A percentile compares a stretch with the other conserved stretches of the same genome.
Conservation (phyloP, 2,329 filamentous ascomycete genomes). For the Lachnellula subtilissima region DNA sequence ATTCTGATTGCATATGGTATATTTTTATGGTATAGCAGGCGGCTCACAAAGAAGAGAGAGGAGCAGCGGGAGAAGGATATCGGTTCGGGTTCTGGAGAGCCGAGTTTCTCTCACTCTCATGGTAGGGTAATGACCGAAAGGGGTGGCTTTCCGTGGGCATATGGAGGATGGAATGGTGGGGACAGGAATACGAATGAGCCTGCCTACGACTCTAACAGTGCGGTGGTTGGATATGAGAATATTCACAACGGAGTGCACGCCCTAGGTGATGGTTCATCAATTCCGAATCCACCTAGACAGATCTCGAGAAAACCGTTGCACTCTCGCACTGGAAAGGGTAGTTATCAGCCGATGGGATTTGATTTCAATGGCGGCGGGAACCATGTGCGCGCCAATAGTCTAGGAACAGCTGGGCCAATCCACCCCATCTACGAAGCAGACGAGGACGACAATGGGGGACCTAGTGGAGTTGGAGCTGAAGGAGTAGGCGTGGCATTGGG, state of each 20-base stretch:
- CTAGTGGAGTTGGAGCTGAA: constrained; percentile 4
- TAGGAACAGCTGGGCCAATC: constrained; percentile 47
- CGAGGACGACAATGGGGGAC: constrained; percentile 34
- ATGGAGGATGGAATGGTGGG: constrained; percentile 21
- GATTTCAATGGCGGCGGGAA: constrained; percentile 28
- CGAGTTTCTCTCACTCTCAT: constrained; percentile 16
- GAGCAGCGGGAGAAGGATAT: constrained; percentile 49
- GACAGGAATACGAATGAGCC: constrained; percentile 10
- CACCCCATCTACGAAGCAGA: constrained; percentile 63
- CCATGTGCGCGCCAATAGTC: constrained; percentile 41
- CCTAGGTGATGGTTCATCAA: constrained; percentile 11
- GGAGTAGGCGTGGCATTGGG: constrained; percentile 22
- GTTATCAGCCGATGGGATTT: constrained; percentile 39
- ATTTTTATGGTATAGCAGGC: constrained; percentile 47
- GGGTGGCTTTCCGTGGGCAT: constrained; percentile 23
- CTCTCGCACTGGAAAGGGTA: constrained; percentile 30
- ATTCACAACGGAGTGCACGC: constrained; percentile 19
- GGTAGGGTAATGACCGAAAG: constrained; percentile 16
- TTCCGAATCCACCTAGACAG: constrained; percentile 16
- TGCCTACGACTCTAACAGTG: constrained; percentile 26
- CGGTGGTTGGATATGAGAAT: constrained; percentile 24
- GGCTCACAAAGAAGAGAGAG: constrained; percentile 36
- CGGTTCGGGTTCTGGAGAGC: constrained; percentile 39
- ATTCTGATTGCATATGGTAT: constrained; percentile 43
- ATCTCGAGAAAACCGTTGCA: constrained; percentile 36